Percentiles rank a stretch among this genome's conserved stretches.
These are phyloP conservation scores for Trichoderma sp. DNA, from an alignment of 2,329 filamentous ascomycete species.

Conservation along the genomic window DNA sequence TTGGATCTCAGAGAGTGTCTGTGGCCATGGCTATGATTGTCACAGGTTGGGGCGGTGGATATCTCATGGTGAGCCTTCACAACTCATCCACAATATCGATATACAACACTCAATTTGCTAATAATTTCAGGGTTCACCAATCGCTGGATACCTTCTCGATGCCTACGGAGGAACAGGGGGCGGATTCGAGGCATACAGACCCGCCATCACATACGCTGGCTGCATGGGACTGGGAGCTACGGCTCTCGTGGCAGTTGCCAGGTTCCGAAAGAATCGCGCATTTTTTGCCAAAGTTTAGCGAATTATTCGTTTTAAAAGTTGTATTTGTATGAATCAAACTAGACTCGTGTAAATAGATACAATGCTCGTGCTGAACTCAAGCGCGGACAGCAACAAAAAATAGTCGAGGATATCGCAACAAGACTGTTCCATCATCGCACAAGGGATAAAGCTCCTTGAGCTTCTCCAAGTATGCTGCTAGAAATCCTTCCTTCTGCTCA, in stretches of 20 bases:
- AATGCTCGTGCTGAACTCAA: background rate
- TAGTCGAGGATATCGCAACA: conserved; percentile 57
- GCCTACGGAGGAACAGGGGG: conserved; percentile 51
- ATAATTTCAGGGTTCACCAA: conserved; percentile 49
- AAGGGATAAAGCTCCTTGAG: conserved; percentile 47
- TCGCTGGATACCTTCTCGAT: conserved; percentile 58
- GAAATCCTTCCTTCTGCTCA: conserved; percentile 44
- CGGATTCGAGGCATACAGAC: conserved; percentile 53
- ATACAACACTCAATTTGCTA: background rate
- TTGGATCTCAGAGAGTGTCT: conserved; percentile 53
- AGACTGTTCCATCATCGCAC: conserved; percentile 53
- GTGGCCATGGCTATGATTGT: conserved; percentile 62
- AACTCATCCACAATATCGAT: background rate
- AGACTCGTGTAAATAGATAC: background rate
- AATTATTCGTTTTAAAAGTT: background rate
- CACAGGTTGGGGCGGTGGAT: conserved; percentile 60
- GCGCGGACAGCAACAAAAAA: conserved; percentile 51
- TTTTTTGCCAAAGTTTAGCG: conserved; percentile 34
- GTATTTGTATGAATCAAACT: background rate
- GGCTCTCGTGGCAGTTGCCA: conserved; percentile 42
- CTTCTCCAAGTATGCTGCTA: conserved; percentile 47
- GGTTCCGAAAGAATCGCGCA: conserved; percentile 43
- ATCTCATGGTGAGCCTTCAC: conserved; percentile 50
- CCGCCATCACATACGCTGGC: conserved; percentile 62
- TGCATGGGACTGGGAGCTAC: conserved; percentile 49